Conservation (phyloP, 2,329 filamentous ascomycete species). For the Alternaria sp. region DNA sequence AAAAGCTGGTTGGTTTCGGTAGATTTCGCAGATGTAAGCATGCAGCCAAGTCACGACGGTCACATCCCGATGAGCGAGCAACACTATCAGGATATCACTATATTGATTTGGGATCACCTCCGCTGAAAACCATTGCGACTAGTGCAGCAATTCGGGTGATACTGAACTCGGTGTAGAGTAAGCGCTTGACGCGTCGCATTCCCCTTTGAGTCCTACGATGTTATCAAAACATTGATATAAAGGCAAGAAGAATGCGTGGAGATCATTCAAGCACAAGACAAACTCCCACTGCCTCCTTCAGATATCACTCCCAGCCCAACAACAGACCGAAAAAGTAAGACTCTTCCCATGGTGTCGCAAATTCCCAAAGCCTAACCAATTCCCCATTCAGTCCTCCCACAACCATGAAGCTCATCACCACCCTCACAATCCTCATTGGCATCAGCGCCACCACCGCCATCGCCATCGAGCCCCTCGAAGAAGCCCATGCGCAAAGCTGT, state of each 20-base stretch:
- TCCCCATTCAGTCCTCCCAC: background rate
- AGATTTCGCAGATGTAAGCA: background rate
- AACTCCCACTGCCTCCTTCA: no score
- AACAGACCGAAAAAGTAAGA: no score
- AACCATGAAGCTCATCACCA: slow-evolving; percentile 5
- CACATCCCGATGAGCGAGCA: no score
- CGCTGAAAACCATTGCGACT: rapidly evolving
- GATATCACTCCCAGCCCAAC: no score
- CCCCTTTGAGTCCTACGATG: rapidly evolving
- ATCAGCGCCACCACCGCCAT: background rate
- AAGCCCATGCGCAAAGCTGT: background rate
- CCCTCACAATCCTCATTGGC: background rate
- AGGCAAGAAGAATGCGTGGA: no score
- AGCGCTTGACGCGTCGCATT: background rate
- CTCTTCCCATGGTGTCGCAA: background rate
- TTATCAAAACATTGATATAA: no score
- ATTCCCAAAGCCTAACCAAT: background rate
- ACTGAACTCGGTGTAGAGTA: no score
- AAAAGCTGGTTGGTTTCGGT: background rate
- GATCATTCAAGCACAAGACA: no score
- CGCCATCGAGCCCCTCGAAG: background rate
- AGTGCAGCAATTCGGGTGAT: background rate
- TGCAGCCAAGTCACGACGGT: background rate
- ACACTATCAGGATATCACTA: rapidly evolving
- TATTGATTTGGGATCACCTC: no score